Conservation (phyloP, 192 early-diverging fungal species). For the Coemansia sp. region DNA sequence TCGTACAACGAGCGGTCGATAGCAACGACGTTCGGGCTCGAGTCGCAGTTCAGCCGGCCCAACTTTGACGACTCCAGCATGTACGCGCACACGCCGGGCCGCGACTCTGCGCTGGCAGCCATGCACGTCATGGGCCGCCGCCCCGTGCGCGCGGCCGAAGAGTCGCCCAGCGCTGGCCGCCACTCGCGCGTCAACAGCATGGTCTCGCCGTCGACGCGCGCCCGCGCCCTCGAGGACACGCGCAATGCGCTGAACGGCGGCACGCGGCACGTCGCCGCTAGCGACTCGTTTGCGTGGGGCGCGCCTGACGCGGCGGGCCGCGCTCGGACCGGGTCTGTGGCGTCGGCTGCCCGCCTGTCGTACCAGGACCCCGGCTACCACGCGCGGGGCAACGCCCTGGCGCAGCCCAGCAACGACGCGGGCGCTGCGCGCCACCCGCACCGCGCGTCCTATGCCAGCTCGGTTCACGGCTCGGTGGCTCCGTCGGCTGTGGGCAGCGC, state of each 20-base stretch:
- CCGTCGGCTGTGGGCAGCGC: constrained; percentile 37
- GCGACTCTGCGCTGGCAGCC: constrained; percentile 25
- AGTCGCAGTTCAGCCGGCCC: constrained; percentile 34
- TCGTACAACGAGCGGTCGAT: constrained; percentile 36
- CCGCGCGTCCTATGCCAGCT: constrained; percentile 43
- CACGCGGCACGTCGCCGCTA: constrained; percentile 24
- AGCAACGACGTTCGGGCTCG: constrained; percentile 30
- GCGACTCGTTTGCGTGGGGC: constrained; percentile 50
- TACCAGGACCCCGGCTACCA: constrained; percentile 12
- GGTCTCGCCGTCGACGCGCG: constrained; percentile 40
- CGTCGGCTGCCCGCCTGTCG: constrained; percentile 13
- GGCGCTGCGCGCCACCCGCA: constrained; percentile 22
- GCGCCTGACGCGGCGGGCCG: constrained; percentile 15
- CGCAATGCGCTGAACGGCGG: constrained; percentile 45
- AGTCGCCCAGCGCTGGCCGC: constrained; percentile 30
- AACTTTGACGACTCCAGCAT: constrained; percentile 39
- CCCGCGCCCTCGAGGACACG: constrained; percentile 36
- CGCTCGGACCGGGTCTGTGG: constrained; percentile 41
- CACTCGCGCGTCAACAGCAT: constrained; percentile 46
- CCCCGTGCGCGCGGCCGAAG: constrained; percentile 8
- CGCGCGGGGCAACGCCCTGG: constrained; percentile 27
- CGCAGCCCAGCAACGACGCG: background rate
- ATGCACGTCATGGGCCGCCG: constrained; percentile 34
- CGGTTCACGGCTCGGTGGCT: constrained; percentile 20
- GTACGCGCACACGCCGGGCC: constrained; percentile 44